Base-by-base conservation (phyloP, 164 flowering plant species). In the Umbellularia californica region DNA sequence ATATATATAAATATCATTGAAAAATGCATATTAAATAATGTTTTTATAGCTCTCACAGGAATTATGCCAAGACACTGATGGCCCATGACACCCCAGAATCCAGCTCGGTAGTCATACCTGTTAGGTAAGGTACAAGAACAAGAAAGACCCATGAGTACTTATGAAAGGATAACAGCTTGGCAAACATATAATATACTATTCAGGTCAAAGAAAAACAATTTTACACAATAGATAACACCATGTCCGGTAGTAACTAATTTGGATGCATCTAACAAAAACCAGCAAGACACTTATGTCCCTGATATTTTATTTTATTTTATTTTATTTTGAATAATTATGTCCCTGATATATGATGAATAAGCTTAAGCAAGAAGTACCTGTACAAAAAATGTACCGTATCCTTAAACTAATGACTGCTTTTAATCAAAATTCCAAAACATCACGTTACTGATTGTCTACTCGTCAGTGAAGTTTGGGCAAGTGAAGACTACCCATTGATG, bases 61-160 rank as follows among this genome's bases (percentile, higher is more conserved):
- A 95, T 86, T 76, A 95, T 88, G 78, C 98, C 98, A 28, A 89
- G 88, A 82, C 99, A 93, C 72, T 87, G 97, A 15, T 91, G 89
- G 35, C 91, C 94, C 81, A 90, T 85, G 74, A 87, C 87, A 76
- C 99, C 99, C 99, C 99, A 95, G 74, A 95, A 95, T 77, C 99
- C 99, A 81, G 95, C 99, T 81, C 82, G 83, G 74, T 35, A 80
- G 73, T 95, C 99, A 78, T 95, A 95, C 99, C 99, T 95, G 86
- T 65, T 69, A 33, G 55, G 65, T 63, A 65, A 28, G 20, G 28
- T 17, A 65, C 28, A 22, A 79, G 51, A 73, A 3, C 17, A 65
- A 75, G 27, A 30, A 24, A 41, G 47, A 41, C 47, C 52, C 72
- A 70, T 24, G 33, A 28, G 23, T 20, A 67, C n/a, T 28, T 33